Percentiles rank a stretch among this genome's conserved stretches.
These are phyloP conservation scores for Paragyromitra xinjiangensis DNA, from an alignment of 495 filamentous ascomycete species.

Conservation along the genomic window DNA sequence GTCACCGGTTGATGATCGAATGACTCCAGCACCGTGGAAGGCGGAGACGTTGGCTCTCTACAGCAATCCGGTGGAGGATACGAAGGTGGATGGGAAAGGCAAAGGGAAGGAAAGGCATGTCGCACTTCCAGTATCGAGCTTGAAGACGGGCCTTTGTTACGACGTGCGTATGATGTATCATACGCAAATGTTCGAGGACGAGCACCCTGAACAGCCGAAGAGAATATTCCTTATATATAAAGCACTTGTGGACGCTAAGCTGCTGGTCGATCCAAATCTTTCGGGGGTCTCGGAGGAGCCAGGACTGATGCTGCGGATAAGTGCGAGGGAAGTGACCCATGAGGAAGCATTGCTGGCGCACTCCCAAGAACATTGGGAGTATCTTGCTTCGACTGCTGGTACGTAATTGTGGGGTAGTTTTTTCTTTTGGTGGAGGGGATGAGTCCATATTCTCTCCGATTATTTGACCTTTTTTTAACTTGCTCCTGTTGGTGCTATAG, in stretches of 20 bases:
- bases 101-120: slow-evolving; percentile 15
- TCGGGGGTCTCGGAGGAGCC: slow-evolving; percentile 61
- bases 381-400: slow-evolving; percentile 67
- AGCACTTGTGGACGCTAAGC: slow-evolving; percentile 77
- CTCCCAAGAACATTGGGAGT: slow-evolving; percentile 74
- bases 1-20: slow-evolving; percentile 15
- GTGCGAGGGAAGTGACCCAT: slow-evolving; percentile 74
- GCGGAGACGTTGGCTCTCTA: neutral
- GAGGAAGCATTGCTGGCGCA: slow-evolving; percentile 84
- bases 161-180: slow-evolving; percentile 94
- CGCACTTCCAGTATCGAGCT: slow-evolving; percentile 43
- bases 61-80: neutral
- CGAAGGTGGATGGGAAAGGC: neutral
- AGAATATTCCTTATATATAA: slow-evolving; percentile 90
- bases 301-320: slow-evolving; percentile 77
- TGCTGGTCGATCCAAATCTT: slow-evolving; percentile 69
- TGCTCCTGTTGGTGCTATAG: slow-evolving; percentile 55
- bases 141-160: slow-evolving; percentile 83
- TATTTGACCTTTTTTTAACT: slow-evolving; percentile 37
- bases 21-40: neutral
- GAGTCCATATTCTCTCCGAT: slow-evolving; percentile 46
- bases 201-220: slow-evolving; percentile 92
- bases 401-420: slow-evolving; percentile 25
- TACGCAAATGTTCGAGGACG: slow-evolving; percentile 75
- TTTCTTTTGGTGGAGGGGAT: slow-evolving; percentile 54